Conservation (phyloP, 2,329 filamentous ascomycete species). For the Chalara sp. region DNA sequence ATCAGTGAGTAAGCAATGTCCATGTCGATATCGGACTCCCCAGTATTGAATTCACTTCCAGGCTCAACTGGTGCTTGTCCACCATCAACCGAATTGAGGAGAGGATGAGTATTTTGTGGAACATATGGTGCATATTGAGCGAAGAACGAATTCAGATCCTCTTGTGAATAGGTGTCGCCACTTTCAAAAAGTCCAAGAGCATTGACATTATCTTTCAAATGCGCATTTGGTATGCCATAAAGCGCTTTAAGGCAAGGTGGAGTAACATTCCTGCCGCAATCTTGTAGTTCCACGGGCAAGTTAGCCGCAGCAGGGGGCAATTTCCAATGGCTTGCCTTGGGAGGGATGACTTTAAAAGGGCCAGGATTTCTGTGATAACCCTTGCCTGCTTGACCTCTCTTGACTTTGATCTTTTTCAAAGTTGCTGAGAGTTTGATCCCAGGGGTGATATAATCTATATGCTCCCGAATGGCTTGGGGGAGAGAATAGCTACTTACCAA, state of each 20-base stretch:
- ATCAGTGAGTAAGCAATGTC: constrained; percentile 25
- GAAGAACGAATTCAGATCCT: constrained; percentile 13
- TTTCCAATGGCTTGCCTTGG: background rate
- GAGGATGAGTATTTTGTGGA: constrained; percentile 11
- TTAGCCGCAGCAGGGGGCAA: constrained; percentile 1
- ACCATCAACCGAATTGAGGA: constrained; percentile 18
- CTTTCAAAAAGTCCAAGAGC: constrained; percentile 11
- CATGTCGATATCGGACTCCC: constrained; percentile 30
- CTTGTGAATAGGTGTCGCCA: constrained; percentile 14
- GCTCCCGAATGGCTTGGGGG: constrained; percentile 21
- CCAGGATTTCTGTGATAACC: constrained; percentile 1
- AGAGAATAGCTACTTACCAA: constrained; percentile 16
- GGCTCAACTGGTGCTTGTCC: constrained; percentile 10
- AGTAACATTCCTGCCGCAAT: constrained; percentile 13
- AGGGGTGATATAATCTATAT: constrained; percentile 42
- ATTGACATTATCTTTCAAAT: background rate
- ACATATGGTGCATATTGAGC: constrained; percentile 10
- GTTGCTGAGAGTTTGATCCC: constrained; percentile 29
- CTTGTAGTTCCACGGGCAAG: constrained; percentile 7
- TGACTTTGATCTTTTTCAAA: constrained; percentile 11
- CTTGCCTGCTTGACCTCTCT: constrained; percentile 1
- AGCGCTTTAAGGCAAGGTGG: constrained; percentile 20
- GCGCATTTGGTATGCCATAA: constrained; percentile 26
- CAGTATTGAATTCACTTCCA: constrained; percentile 1
- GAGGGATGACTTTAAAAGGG: background rate